Percentiles rank a stretch among this genome's conserved stretches.
These are phyloP conservation scores for Populus hybrid DNA, from an alignment of 441 rosid species.

Conservation along the genomic window DNA sequence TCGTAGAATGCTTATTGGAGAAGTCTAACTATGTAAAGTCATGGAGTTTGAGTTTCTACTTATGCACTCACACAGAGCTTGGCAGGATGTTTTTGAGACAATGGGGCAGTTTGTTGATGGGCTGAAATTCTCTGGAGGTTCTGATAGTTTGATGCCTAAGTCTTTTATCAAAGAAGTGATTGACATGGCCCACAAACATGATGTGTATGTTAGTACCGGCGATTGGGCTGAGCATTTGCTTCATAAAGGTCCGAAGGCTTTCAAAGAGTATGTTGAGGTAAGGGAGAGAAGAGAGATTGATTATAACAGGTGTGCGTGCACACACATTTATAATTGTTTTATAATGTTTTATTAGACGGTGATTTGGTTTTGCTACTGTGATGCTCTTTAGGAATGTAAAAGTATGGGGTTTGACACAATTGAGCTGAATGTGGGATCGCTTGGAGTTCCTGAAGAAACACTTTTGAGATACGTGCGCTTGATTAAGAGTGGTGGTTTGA, in stretches of 20 bases:
- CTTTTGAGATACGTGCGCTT: conserved; percentile 77
- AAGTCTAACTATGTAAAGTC: not conserved
- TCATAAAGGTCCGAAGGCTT: conserved; percentile 51
- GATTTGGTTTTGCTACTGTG: conserved; percentile 3
- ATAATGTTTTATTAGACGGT: not conserved
- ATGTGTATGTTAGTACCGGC: conserved; percentile 86
- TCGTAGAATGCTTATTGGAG: too few species aligned
- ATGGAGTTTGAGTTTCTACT: not conserved
- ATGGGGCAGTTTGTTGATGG: conserved; percentile 93
- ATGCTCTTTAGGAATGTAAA: conserved; percentile 65
- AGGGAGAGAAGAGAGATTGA: not conserved
- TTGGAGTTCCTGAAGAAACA: conserved; percentile 79
- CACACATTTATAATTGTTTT: not conserved
- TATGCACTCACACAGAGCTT: not conserved
- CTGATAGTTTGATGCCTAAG: conserved; percentile 78
- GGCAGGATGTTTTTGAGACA: conserved; percentile 76
- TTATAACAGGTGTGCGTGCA: not conserved
- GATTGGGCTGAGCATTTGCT: conserved; percentile 91
- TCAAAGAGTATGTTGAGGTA: conserved; percentile 79
- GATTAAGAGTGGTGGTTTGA: conserved; percentile 75
- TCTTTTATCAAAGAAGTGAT: conserved; percentile 66
- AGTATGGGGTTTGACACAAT: conserved; percentile 79
- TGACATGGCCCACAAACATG: conserved; percentile 72
- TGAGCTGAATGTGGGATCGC: conserved; percentile 75
- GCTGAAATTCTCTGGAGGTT: conserved; percentile 85